Base-by-base conservation (phyloP, 805 yeast species). In the Wickerhamiella alocasiicola region DNA sequence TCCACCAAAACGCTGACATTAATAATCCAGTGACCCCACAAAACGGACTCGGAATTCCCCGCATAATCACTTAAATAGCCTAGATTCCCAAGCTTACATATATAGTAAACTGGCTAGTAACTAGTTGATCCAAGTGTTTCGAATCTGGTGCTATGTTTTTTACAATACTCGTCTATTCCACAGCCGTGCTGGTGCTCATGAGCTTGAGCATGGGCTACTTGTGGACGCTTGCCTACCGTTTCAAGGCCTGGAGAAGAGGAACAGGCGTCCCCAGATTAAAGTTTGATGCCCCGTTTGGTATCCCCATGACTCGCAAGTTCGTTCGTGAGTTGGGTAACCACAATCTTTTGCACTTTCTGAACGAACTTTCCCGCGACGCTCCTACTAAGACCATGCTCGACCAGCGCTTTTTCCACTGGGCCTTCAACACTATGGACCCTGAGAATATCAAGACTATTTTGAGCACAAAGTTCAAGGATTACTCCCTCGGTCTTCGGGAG, bases 401-500 rank as follows among this genome's bases (percentile, higher is more conserved):
- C 53, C 43, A 49, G 65, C 41, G 65, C 66, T 46, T 52, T 53
- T 34, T 60, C 63, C 42, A 62, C 56, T 39, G 37, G 56, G 19
- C 46, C 18, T 9, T 49, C n/a, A 17, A 44, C 26, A 54, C 58
- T 17, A 29, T 20, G 19, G 61, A 57, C 28, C 60, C 62, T 2
- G 58, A 52, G 27, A 57, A 58, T 43, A 41, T 59, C 41, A 52
- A 56, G 44, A 47, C 61, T 5, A 38, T 59, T 15, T 49, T 59
- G 20, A 54, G 60, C 12, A 55, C 57, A 3, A 50, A 52, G 29
- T 58, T 57, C 41, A 48, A 51, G 41, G 61, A 56, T 32, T 59
- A 46, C 37, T 45, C 45, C 15, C 49, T 57, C 5, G 61, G 61
- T 1, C 17, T 34, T 11, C 46, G 61, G n/a, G 41, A 52, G 31